Evolutionary conservation across 495 filamentous ascomycete genomes (phyloP).

Genomic region (Lophiostoma macrostomum): DNA sequence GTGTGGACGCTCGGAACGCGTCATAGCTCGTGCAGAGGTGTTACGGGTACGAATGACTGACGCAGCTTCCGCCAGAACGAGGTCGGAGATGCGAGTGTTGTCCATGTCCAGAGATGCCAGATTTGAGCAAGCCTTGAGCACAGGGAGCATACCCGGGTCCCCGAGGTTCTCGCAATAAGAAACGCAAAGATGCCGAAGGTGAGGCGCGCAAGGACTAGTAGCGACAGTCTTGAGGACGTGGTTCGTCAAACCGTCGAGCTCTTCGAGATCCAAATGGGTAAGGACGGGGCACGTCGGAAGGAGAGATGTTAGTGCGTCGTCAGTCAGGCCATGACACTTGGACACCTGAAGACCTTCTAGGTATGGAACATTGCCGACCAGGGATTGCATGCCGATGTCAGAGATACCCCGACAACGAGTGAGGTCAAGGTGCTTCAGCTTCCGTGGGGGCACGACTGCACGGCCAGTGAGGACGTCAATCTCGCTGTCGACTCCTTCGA

Average conservation of each 20-base stretch:
- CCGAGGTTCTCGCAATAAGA: constrained; percentile 85
- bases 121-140: constrained; percentile 70
- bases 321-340: constrained; percentile 66
- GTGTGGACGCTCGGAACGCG: constrained; percentile 40
- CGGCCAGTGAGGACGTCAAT: constrained; percentile 73
- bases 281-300: constrained; percentile 71
- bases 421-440: constrained; percentile 79
- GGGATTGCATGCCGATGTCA: constrained; percentile 60
- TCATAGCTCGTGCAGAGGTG: constrained; percentile 52
- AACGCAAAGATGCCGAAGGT: constrained; percentile 76
- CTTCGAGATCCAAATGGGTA: constrained; percentile 87
- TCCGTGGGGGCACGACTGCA: constrained; percentile 74
- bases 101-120: constrained; percentile 80
- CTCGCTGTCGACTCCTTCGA: constrained; percentile 69
- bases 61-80: constrained; percentile 84
- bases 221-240: constrained; percentile 67
- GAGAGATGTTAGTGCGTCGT: constrained; percentile 68
- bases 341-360: constrained; percentile 79
- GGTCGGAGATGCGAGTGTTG: constrained; percentile 86
- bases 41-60: constrained; percentile 57
- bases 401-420: constrained; percentile 73
- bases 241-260: constrained; percentile 75
- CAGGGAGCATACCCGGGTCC: constrained; percentile 78
- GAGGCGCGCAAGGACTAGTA: constrained; percentile 64
- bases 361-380: constrained; percentile 72